These are phyloP conservation scores for Talaromyces ruber DNA, from an alignment of 495 filamentous ascomycete genomes.

Conservation along the genomic window DNA sequence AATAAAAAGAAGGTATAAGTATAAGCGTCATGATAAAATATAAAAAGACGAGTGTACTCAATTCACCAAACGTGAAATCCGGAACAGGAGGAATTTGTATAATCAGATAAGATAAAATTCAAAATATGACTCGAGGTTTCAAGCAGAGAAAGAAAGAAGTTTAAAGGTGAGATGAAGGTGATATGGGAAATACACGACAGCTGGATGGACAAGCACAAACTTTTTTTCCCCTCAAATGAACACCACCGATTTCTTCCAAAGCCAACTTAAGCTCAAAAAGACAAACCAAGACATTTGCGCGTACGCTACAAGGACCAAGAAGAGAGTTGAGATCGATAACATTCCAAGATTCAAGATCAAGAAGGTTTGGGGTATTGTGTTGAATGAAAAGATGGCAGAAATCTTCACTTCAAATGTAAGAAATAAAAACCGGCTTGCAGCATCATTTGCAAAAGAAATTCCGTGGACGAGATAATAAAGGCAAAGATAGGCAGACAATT, in stretches of 20 bases:
- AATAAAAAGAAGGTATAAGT: background rate
- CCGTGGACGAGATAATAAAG: background rate
- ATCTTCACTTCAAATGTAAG: slow-evolving; percentile 4
- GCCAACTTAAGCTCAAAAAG: background rate
- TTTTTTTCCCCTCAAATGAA: slow-evolving; percentile 1
- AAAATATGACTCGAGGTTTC: background rate
- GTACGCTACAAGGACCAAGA: slow-evolving; percentile 7
- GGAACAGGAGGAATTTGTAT: background rate
- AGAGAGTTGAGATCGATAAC: slow-evolving; percentile 4
- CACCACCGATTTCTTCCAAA: background rate
- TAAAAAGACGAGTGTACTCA: background rate
- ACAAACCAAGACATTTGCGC: slow-evolving; percentile 4
- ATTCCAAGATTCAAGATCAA: slow-evolving; percentile 6
- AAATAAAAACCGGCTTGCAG: slow-evolving; percentile 3
- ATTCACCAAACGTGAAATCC: background rate
- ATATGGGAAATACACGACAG: background rate
- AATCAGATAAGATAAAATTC: background rate
- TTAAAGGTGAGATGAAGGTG: background rate
- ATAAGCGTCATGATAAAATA: background rate
- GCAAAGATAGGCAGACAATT: slow-evolving; percentile 1
- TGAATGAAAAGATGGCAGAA: slow-evolving; percentile 7
- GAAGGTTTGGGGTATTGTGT: slow-evolving; percentile 5
- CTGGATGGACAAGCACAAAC: background rate
- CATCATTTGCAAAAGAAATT: slow-evolving; percentile 4
- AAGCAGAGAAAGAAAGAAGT: background rate